Conservation (phyloP, 2,329 filamentous ascomycete genomes). For the Xylariomycetidae sp. region DNA sequence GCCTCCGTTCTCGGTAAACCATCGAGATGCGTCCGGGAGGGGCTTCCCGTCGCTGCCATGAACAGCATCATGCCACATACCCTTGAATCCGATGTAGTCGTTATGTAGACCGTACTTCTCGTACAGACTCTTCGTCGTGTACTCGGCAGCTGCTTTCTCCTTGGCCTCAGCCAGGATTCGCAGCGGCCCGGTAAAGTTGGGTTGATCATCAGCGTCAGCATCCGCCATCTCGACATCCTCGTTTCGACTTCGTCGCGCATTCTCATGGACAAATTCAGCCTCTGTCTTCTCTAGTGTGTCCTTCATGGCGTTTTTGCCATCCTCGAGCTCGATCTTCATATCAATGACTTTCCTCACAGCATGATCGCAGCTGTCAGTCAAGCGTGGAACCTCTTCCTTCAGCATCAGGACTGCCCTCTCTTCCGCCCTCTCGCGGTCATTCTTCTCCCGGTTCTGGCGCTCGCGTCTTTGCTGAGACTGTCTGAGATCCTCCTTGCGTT, state of each 20-base stretch:
- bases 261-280: no score
- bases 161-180: conserved; percentile 32
- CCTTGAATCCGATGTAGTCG: conserved; percentile 56
- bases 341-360: conserved; percentile 47
- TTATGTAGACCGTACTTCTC: conserved; percentile 53
- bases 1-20: conserved; percentile 45
- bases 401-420: conserved; percentile 36
- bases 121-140: conserved; percentile 35
- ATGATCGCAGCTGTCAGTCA: conserved; percentile 43
- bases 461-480: conserved; percentile 31
- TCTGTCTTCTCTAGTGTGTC: conserved; percentile 29
- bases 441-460: conserved; percentile 28
- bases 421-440: conserved; percentile 30
- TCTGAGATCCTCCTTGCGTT: conserved; percentile 29
- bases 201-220: conserved; percentile 9
- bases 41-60: conserved; percentile 44
- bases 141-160: conserved; percentile 35
- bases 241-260: conserved; percentile 18
- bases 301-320: conserved; percentile 37
- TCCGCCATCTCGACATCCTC: conserved; percentile 22
- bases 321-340: conserved; percentile 43
- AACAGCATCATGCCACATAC: conserved; percentile 50
- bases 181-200: conserved; percentile 24
- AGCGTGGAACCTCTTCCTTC: conserved; percentile 32
- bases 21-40: conserved; percentile 48